These are phyloP conservation scores for Flaveria brownii DNA, from an alignment of 129 eudicot species.

Conservation along the genomic window DNA sequence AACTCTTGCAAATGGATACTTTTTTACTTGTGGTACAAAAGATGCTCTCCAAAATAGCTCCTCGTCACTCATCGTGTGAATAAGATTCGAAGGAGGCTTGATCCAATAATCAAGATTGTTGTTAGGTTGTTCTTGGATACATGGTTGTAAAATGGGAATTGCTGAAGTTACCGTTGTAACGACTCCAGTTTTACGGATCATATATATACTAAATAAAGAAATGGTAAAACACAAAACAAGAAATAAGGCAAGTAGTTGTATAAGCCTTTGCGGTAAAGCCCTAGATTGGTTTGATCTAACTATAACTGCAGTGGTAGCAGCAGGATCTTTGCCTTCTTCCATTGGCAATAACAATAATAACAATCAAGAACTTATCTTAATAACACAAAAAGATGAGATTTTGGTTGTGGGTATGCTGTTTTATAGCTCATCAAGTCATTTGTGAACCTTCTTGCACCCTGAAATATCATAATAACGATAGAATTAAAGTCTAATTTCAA, in stretches of 20 bases:
- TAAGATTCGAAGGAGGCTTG: conserved; percentile 61
- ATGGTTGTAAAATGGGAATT: conserved; percentile 46
- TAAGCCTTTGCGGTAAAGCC: conserved; percentile 74
- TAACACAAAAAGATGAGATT: conserved; percentile 22
- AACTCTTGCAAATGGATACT: conserved; percentile 72
- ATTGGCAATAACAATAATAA: conserved; percentile 30
- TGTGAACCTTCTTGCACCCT: conserved; percentile 32
- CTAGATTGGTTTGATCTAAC: conserved; percentile 63
- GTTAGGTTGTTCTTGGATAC: conserved; percentile 41
- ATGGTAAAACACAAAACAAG: conserved; percentile 60
- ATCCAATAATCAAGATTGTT: conserved; percentile 61
- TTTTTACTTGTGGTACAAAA: conserved; percentile 57
- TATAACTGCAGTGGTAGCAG: conserved; percentile 30
- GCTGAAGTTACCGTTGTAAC: conserved; percentile 40
- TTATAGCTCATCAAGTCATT: conserved; percentile 29
- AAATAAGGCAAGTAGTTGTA: conserved; percentile 57
- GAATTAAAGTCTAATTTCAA: conserved; percentile 11
- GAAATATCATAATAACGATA: conserved; percentile 22
- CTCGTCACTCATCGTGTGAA: conserved; percentile 70
- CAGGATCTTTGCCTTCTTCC: conserved; percentile 82
- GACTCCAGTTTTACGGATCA: conserved; percentile 62
- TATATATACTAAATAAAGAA: conserved; percentile 61
- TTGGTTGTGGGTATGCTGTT: conserved; percentile 29
- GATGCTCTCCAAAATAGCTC: conserved; percentile 93
- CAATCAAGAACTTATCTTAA: conserved; percentile 26